These are phyloP conservation scores for Malassezia globosa DNA, from an alignment of 1,284 basidiomycete genomes.

Conservation along the genomic window DNA sequence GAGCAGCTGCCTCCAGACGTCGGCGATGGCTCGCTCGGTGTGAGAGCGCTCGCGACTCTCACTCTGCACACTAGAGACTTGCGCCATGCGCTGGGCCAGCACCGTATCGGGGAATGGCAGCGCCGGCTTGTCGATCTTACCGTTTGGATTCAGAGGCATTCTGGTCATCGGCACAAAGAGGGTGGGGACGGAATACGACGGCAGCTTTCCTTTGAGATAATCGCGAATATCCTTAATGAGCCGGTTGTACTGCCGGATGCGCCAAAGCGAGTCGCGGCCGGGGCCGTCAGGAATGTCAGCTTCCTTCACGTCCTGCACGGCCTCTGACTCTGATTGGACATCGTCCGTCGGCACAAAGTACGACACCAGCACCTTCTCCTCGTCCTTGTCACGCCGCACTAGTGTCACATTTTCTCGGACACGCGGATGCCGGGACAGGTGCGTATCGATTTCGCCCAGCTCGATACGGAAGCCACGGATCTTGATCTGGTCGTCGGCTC, in stretches of 20 bases:
- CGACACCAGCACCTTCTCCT: slow-evolving; percentile 95
- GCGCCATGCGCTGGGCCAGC: slow-evolving; percentile 50
- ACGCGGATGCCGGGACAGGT: slow-evolving; percentile 82
- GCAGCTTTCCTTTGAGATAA: slow-evolving; percentile 91
- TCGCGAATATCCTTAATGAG: slow-evolving; percentile 80
- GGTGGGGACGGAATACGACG: slow-evolving; percentile 52
- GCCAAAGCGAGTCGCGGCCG: slow-evolving; percentile 29
- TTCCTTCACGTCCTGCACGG: slow-evolving; percentile 35
- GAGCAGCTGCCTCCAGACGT: slow-evolving; percentile 68
- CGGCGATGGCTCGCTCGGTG: slow-evolving; percentile 67
- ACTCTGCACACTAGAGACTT: slow-evolving; percentile 21
- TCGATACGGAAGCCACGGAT: slow-evolving; percentile 99
- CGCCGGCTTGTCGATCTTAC: slow-evolving; percentile 97
- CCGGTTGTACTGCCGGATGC: slow-evolving; percentile 51
- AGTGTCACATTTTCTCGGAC: slow-evolving; percentile 94
- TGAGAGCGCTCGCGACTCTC: slow-evolving; percentile 50
- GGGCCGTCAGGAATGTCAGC: slow-evolving; percentile 20
- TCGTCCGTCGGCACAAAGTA: slow-evolving; percentile 90
- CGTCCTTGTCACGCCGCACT: slow-evolving; percentile 93
- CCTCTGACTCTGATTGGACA: slow-evolving; percentile 53
- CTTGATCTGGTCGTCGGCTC: slow-evolving; percentile 98
- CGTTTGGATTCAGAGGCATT: slow-evolving; percentile 97
- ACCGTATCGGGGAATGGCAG: slow-evolving; percentile 97
- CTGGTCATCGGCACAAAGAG: slow-evolving; percentile 73
- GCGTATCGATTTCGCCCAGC: slow-evolving; percentile 93